Evolutionary conservation across 2,329 filamentous ascomycete species (phyloP), one percentile per base, ranked within the genome.

Genomic region (Aspergillus tanneri): DNA sequence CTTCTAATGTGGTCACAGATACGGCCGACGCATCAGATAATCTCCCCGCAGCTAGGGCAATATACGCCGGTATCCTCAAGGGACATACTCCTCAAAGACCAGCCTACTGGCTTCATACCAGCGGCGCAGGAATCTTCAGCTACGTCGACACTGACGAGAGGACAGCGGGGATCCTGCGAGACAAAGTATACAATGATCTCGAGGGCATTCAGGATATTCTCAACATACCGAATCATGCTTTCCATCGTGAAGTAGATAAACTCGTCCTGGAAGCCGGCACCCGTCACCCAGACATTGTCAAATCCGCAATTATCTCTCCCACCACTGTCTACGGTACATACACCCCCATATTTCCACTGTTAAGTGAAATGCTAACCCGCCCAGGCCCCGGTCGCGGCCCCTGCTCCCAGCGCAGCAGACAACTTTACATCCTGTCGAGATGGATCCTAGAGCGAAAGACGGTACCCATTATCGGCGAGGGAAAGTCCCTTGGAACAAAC

Each of bases 81-180:
- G 50, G 53, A 8, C 53, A 55, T 22, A 36, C 41, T 6, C 32
- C 41, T 11, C 43, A 45, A 18, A 27, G 45, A 42, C 48, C 48
- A 2, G 53, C 12, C 2, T 55, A 49, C 12, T 50, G 48, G 48
- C 61, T 69, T 27, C 72, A 74, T 39, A 65, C 74, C 5, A 70
- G 71, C 1, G 72, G 72, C 3, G 72, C 69, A 10, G 67, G 61
- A 25, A 57, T 64, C 1, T 50, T 75, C 2, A 61, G 66, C 0
- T 60, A 58, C 1, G 56, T 50, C 1, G 71, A 75, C 27, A 54
- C 73, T 5, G 57, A 65, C 1, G 60, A 3, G 53, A 60, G 1
- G 52, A 50, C 3, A 70, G 62, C 47, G 62, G 72, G 4, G 61
- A 67, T 9, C 53, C 63, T n/a, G 0, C 60, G 62, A 1, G 56